These are phyloP conservation scores for Ogataea wickerhamii DNA, from an alignment of 805 yeast species.

Conservation along the genomic window DNA sequence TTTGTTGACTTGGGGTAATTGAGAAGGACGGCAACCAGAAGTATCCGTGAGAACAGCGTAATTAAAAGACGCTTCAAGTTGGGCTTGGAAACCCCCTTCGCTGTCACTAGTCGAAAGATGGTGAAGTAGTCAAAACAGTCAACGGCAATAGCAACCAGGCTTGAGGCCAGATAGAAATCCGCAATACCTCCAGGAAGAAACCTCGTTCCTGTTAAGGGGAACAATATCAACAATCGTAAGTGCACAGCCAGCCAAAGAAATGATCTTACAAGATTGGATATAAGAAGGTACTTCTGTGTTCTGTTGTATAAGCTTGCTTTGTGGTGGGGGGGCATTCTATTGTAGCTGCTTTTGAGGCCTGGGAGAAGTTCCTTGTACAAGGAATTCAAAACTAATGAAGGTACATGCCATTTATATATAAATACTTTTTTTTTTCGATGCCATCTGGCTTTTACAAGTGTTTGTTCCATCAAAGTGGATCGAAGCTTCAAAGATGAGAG, in stretches of 20 bases:
- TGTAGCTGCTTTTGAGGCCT: too few species aligned
- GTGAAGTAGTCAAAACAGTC: constrained; percentile 22
- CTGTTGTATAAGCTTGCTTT: constrained; percentile 14
- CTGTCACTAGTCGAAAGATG: constrained; percentile 17
- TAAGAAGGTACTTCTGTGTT: constrained; percentile 22
- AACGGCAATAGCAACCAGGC: constrained; percentile 9
- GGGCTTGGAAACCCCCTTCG: constrained; percentile 11
- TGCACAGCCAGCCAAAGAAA: constrained; percentile 48
- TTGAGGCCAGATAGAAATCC: constrained; percentile 44
- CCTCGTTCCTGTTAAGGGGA: constrained; percentile 61
- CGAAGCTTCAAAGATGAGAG: constrained; percentile 10
- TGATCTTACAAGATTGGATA: constrained; percentile 29
- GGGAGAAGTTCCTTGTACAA: too few species aligned
- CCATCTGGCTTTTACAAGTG: too few species aligned
- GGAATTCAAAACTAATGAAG: too few species aligned
- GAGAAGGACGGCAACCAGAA: constrained; percentile 17
- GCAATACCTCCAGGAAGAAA: constrained; percentile 73
- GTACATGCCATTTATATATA: too few species aligned
- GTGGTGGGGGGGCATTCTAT: too few species aligned
- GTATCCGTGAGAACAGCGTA: constrained; percentile 10
- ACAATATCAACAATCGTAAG: constrained; percentile 46
- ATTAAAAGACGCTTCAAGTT: constrained; percentile 9
- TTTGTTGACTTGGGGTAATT: constrained; percentile 28
- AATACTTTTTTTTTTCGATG: too few species aligned
- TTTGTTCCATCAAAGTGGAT: too few species aligned